Evolutionary conservation across 2,329 filamentous ascomycete species (phyloP), one percentile per base, ranked within the genome.

Genomic region (Grosmannia huntii): DNA sequence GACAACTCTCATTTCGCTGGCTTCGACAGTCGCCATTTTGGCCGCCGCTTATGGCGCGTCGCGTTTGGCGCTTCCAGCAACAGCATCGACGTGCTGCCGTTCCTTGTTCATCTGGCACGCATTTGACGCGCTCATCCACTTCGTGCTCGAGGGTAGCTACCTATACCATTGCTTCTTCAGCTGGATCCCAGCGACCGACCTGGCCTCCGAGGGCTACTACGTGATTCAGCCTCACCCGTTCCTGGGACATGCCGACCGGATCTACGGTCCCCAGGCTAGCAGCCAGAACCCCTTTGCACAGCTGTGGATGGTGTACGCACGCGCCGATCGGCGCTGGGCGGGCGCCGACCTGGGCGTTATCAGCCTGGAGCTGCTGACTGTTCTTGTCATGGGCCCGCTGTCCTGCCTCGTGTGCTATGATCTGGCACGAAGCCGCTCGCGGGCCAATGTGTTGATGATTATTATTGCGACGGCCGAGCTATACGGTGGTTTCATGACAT

Each of bases 41-140:
- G 66, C 70, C 57, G 67, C 72, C 58, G 79, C 80, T 57, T 81
- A 81, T 67, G 63, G 63, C 27, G 65, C 75, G 25, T 83, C 81
- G 11, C 72, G 73, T 33, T 65, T 62, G 54, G 71, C 73, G 25
- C 73, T 82, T 25, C 69, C 85, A 4, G 68, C 72, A 21, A 75
- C 83, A 12, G 72, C 80, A 1, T 68, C 73, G 44, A 80, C 83
- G 56, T 77, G 79, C 58, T 89, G 89, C 62, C 89, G 90, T 61
- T 75, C 88, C 68, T 84, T 96, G 63, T 96, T 96, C 78, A 81
- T 95, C 73, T 96, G 92, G 92, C 91, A 96, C 75, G 80, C 89
- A 44, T 95, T 95, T 73, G 91, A 96, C 71, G 89, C 89, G 36
- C 80, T 96, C 50, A 92, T 91, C 67, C 94, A 99, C 75, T 83